These are phyloP conservation scores for Physaria fendleri DNA, from an alignment of 345 rosid species.

Conservation along the genomic window DNA sequence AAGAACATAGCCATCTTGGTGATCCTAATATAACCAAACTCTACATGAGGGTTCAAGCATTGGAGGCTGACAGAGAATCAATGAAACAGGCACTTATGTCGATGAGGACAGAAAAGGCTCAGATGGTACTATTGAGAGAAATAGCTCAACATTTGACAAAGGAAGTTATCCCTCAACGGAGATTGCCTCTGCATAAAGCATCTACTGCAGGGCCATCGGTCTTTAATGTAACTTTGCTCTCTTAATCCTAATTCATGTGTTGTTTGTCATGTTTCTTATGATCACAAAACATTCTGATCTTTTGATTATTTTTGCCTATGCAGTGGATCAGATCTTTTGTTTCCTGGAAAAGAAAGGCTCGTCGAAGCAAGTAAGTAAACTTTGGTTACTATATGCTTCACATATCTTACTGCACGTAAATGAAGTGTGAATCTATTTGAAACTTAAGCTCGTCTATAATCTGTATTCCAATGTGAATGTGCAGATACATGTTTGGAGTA, in stretches of 20 bases:
- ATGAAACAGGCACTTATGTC: slow-evolving; percentile 88
- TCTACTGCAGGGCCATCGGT: slow-evolving; percentile 39
- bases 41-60: slow-evolving; percentile 81
- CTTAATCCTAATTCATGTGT: neutral
- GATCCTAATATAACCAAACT: slow-evolving; percentile 86
- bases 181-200: slow-evolving; percentile 41
- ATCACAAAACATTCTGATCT: neutral
- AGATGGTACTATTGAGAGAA: slow-evolving; percentile 76
- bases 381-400: neutral
- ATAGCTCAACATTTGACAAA: slow-evolving; percentile 90
- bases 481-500: slow-evolving; percentile 62
- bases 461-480: slow-evolving; percentile 8
- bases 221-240: slow-evolving; percentile 59
- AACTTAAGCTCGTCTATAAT: neutral
- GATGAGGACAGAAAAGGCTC: slow-evolving; percentile 90
- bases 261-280: neutral
- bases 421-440: too few relatives aligned
- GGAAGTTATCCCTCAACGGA: slow-evolving; percentile 59
- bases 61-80: slow-evolving; percentile 97
- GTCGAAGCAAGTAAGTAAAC: slow-evolving; percentile 74
- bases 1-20: slow-evolving; percentile 31
- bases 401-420: too few relatives aligned
- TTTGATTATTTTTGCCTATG: slow-evolving; percentile 8
- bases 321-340: slow-evolving; percentile 79
- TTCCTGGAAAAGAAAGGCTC: slow-evolving; percentile 82